A percentile compares a stretch with the other conserved stretches of the same genome.
Conservation (phyloP, 768 basidiomycete species). For the Chlorophyllum brunneum region DNA sequence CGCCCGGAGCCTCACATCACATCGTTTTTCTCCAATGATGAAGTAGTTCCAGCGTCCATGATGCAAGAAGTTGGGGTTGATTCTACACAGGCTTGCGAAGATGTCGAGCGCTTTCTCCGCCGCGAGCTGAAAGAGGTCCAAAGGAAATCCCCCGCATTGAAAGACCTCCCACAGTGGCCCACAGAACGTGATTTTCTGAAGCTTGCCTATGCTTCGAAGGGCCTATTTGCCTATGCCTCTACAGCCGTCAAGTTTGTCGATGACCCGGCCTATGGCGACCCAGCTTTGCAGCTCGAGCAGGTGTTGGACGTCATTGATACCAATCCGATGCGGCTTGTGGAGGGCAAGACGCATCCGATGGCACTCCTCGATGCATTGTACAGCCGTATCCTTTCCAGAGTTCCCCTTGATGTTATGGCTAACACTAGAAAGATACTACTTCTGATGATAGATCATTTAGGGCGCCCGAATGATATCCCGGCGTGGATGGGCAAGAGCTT, state of each 20-base stretch:
- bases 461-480: no score
- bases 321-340: no score
- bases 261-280: background rate
- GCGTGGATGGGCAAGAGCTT: no score
- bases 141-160: background rate
- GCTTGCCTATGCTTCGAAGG: conserved; percentile 18
- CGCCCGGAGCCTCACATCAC: conserved; percentile 23
- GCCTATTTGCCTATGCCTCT: conserved; percentile 23
- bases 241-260: conserved; percentile 21
- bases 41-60: background rate
- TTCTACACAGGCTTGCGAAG: conserved; percentile 14
- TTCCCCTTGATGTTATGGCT: no score
- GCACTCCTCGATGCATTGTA: no score
- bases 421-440: no score
- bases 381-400: background rate
- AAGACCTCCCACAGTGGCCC: conserved; percentile 17
- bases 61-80: conserved; percentile 2
- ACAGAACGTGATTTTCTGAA: background rate
- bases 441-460: no score
- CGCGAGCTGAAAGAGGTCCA: conserved; percentile 11
- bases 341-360: no score
- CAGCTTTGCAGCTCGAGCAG: background rate
- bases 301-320: no score
- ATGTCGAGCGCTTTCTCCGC: conserved; percentile 12
- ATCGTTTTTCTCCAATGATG: conserved; percentile 3